Evolutionary conservation across 495 filamentous ascomycete species (phyloP).

Genomic region (Hyphodiscus hymeniophilus): DNA sequence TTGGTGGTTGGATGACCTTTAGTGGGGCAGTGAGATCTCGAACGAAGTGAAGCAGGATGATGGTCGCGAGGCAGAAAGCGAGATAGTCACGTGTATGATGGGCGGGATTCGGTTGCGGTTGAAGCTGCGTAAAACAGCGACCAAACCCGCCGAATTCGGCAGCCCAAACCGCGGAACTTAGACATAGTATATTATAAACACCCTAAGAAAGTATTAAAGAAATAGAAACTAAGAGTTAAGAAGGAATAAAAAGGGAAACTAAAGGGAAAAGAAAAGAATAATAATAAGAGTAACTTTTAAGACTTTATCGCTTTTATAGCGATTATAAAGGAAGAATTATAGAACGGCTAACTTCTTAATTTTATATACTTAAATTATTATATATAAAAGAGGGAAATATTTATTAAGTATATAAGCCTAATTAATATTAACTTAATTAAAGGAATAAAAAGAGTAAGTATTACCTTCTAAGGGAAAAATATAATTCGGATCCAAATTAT

Average conservation of each 20-base stretch:
- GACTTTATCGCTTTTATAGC: not conserved
- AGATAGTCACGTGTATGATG: not conserved
- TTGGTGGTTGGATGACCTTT: too few relatives aligned
- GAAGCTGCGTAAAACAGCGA: slow-evolving; percentile 8
- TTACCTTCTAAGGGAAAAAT: not conserved
- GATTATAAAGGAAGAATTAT: not conserved
- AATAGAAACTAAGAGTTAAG: not conserved
- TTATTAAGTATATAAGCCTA: not conserved
- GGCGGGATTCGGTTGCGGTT: not conserved
- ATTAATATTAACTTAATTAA: not conserved
- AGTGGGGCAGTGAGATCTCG: too few relatives aligned
- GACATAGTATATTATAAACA: not conserved
- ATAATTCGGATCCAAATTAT: not conserved
- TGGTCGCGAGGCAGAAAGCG: too few relatives aligned
- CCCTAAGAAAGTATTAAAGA: not conserved
- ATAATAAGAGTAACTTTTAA: not conserved
- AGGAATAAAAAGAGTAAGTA: not conserved
- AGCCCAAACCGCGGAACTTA: slow-evolving; percentile 5
- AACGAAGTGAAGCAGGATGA: too few relatives aligned
- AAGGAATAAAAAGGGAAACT: not conserved
- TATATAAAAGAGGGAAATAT: not conserved
- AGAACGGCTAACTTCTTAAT: not conserved
- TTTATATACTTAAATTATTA: not conserved
- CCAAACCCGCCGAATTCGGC: slow-evolving; percentile 5
- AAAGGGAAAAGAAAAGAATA: not conserved